Evolutionary conservation across 805 yeast genomes (phyloP).

Genomic region (Hanseniaspora osmophila): DNA sequence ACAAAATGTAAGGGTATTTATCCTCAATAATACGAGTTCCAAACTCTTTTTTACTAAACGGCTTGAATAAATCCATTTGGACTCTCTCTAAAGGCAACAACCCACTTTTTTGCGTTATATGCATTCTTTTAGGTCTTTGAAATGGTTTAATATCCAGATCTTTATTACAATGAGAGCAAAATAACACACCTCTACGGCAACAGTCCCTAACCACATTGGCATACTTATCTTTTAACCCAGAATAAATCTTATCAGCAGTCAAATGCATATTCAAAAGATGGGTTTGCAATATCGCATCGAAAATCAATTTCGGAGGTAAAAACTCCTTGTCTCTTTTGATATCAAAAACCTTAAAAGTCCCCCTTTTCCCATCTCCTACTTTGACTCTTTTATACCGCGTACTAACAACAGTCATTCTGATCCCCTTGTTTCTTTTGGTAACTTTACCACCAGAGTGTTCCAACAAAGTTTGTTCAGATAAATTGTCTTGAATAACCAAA

Average conservation of each 20-base stretch:
- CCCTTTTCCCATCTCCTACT: conserved; percentile 14
- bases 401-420: conserved; percentile 11
- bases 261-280: conserved; percentile 21
- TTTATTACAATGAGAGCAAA: conserved; percentile 20
- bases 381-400: conserved; percentile 14
- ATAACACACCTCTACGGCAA: conserved; percentile 10
- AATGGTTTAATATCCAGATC: conserved; percentile 6
- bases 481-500: conserved; percentile 11
- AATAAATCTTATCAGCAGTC: conserved; percentile 9
- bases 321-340: conserved; percentile 6
- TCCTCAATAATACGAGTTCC: conserved; percentile 13
- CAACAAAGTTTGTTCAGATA: conserved; percentile 12
- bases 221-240: conserved; percentile 10
- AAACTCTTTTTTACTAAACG: conserved; percentile 8
- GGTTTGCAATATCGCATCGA: conserved; percentile 17
- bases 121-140: conserved; percentile 7
- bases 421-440: conserved; percentile 13
- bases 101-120: conserved; percentile 10
- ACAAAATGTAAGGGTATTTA: conserved; percentile 16
- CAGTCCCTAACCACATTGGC: conserved; percentile 17
- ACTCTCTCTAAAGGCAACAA: conserved; percentile 17
- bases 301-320: conserved; percentile 18
- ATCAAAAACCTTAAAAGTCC: conserved; percentile 12
- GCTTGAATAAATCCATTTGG: conserved; percentile 18
- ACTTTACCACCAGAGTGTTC: conserved; percentile 6